A percentile compares a stretch with the other conserved stretches of the same genome.
Conservation (phyloP, 2,329 filamentous ascomycete genomes). For the Microdochium nivale region DNA sequence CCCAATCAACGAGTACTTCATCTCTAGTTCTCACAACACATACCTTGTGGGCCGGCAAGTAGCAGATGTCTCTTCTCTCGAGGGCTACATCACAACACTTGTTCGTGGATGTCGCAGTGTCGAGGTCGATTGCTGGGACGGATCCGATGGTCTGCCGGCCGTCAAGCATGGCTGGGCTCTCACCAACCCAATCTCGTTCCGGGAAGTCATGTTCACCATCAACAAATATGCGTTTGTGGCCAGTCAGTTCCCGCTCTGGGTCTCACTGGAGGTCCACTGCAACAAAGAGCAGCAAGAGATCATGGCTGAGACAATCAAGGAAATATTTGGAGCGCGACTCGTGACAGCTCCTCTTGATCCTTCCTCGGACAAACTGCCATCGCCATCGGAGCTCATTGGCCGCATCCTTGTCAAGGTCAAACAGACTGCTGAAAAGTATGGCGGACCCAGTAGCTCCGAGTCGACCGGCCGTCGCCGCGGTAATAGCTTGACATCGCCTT, state of each 20-base stretch:
- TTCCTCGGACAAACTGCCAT: slow-evolving; percentile 62
- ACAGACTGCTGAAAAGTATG: slow-evolving; percentile 52
- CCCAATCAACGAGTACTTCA: slow-evolving; percentile 93
- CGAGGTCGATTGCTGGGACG: slow-evolving; percentile 98
- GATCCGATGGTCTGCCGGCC: slow-evolving; percentile 73
- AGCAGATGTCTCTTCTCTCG: slow-evolving; percentile 81
- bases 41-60: slow-evolving; percentile 90
- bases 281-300: slow-evolving; percentile 69
- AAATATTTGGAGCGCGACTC: slow-evolving; percentile 72
- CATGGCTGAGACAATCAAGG: slow-evolving; percentile 87
- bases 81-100: slow-evolving; percentile 87
- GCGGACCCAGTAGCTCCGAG: slow-evolving; percentile 34
- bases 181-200: slow-evolving; percentile 82
- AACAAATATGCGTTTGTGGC: slow-evolving; percentile 89
- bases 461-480: slow-evolving; percentile 42
- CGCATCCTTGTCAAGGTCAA: slow-evolving; percentile 94
- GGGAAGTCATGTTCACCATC: slow-evolving; percentile 86
- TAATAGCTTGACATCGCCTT: slow-evolving; percentile 72
- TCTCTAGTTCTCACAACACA: slow-evolving; percentile 97
- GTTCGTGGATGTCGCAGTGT: slow-evolving; percentile 88
- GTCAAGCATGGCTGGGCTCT: slow-evolving; percentile 88
- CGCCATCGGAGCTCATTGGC: slow-evolving; percentile 75
- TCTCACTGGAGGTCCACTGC: slow-evolving; percentile 95
- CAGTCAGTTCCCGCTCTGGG: slow-evolving; percentile 81
- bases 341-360: slow-evolving; percentile 67